Conservation (phyloP, 345 rosid genomes). For the Kandelia obovata region DNA sequence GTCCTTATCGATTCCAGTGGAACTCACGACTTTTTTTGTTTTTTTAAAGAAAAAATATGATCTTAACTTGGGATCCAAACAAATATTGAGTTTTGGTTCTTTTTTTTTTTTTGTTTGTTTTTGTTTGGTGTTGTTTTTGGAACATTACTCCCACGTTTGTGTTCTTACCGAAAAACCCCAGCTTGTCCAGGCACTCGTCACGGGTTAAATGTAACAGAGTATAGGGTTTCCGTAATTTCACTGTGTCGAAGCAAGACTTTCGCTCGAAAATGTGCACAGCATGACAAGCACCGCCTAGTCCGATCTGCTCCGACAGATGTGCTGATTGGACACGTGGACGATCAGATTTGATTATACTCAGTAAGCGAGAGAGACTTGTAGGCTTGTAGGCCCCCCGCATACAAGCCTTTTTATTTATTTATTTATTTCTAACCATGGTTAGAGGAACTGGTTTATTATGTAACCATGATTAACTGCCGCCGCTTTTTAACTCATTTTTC, state of each 20-base stretch:
- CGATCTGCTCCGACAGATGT: constrained; percentile 44
- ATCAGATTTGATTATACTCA: constrained; percentile 17
- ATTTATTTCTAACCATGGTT: constrained; percentile 10
- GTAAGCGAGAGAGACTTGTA: constrained; percentile 2
- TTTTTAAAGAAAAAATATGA: too few species aligned
- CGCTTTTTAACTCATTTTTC: constrained; percentile 14
- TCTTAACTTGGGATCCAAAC: too few species aligned
- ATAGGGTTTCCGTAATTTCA: not conserved
- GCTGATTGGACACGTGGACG: constrained; percentile 42
- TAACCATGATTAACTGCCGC: constrained; percentile 22
- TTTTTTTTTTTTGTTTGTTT: too few species aligned
- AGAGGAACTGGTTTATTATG: not conserved
- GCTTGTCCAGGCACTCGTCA: too few species aligned
- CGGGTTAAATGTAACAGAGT: not conserved
- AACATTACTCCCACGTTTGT: too few species aligned
- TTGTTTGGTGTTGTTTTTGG: too few species aligned
- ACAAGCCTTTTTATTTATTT: constrained; percentile 4
- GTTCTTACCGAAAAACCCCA: too few species aligned
- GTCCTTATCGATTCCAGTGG: constrained; percentile 18
- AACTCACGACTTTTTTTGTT: too few species aligned
- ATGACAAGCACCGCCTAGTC: constrained; percentile 61
- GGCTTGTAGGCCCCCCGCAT: not conserved
- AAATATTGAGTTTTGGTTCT: too few species aligned
- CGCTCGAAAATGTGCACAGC: constrained; percentile 7
- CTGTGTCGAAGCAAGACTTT: not conserved